Evolutionary conservation across 2,329 filamentous ascomycete genomes (phyloP).

Genomic region (Fonsecaea erecta): DNA sequence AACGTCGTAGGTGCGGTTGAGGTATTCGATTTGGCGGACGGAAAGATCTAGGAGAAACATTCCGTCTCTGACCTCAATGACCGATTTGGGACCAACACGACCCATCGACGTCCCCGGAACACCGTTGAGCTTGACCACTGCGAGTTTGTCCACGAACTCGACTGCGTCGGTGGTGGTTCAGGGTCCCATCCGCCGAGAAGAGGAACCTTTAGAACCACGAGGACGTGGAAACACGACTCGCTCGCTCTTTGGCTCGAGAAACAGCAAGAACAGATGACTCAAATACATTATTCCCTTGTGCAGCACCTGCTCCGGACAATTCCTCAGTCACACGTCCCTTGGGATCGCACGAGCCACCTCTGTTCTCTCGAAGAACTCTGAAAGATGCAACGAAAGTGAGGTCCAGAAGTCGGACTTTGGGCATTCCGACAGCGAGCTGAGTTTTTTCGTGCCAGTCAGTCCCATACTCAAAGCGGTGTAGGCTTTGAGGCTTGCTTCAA

Average conservation of each 20-base stretch:
- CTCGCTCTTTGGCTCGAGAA: neutral
- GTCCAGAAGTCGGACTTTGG: no score
- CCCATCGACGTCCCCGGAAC: constrained; percentile 99
- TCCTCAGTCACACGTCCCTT: no score
- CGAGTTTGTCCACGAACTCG: constrained; percentile 94
- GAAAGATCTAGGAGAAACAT: constrained; percentile 99
- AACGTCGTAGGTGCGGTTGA: constrained; percentile 96
- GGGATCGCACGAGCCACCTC: no score
- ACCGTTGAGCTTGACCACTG: constrained; percentile 98
- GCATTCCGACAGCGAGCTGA: no score
- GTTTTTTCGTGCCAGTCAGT: no score
- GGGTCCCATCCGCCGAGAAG: neutral
- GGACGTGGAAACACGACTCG: neutral
- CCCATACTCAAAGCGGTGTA: no score
- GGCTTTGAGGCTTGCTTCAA: no score
- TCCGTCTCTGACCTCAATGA: constrained; percentile 98
- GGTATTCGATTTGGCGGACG: constrained; percentile 97
- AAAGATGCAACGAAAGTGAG: no score
- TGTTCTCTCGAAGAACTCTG: no score
- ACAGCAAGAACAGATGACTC: neutral
- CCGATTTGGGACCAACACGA: constrained; percentile 98
- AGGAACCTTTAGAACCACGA: constrained; percentile 4
- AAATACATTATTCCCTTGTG: neutral
- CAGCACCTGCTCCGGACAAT: neutral
- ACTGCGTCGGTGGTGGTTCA: constrained; percentile 89